These are phyloP conservation scores for Apophysomyces elegans DNA, from an alignment of 371 early-diverging fungal genomes.

Conservation along the genomic window DNA sequence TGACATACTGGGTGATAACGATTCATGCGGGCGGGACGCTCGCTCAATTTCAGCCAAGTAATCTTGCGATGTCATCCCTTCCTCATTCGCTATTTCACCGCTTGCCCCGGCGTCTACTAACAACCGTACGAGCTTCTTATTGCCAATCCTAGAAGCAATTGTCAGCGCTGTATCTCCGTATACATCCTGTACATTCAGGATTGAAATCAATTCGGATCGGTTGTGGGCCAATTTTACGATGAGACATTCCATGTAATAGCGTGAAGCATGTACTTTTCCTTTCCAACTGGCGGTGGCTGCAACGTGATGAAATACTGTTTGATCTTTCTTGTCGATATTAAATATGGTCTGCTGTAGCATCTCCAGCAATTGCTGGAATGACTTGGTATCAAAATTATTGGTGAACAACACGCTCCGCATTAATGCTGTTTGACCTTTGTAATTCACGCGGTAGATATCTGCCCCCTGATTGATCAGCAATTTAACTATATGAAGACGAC, in stretches of 20 bases:
- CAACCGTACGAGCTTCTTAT: conserved; percentile 69
- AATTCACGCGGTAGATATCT: conserved; percentile 71
- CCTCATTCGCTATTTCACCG: conserved; percentile 69
- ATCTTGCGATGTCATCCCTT: conserved; percentile 70
- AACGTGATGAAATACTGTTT: conserved; percentile 92
- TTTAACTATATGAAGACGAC: conserved; percentile 68
- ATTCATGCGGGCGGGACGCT: neutral
- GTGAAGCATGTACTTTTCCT: conserved; percentile 71
- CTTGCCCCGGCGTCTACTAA: conserved; percentile 85
- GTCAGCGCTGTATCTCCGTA: conserved; percentile 91
- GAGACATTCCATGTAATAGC: conserved; percentile 86
- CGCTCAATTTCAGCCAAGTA: conserved; percentile 30
- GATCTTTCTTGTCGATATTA: conserved; percentile 73
- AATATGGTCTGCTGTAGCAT: conserved; percentile 74
- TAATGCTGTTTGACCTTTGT: conserved; percentile 85
- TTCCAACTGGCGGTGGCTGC: conserved; percentile 72
- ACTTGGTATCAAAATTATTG: conserved; percentile 82
- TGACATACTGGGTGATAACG: neutral
- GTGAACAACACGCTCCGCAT: conserved; percentile 88
- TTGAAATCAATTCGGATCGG: conserved; percentile 58
- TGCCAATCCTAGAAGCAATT: conserved; percentile 80
- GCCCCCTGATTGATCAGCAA: conserved; percentile 79
- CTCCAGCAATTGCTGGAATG: conserved; percentile 77
- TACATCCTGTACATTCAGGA: conserved; percentile 82
- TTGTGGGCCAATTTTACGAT: conserved; percentile 31